These are phyloP conservation scores for Setaria italica DNA, from an alignment of 202 grass and related monocot species.

Conservation along the genomic window DNA sequence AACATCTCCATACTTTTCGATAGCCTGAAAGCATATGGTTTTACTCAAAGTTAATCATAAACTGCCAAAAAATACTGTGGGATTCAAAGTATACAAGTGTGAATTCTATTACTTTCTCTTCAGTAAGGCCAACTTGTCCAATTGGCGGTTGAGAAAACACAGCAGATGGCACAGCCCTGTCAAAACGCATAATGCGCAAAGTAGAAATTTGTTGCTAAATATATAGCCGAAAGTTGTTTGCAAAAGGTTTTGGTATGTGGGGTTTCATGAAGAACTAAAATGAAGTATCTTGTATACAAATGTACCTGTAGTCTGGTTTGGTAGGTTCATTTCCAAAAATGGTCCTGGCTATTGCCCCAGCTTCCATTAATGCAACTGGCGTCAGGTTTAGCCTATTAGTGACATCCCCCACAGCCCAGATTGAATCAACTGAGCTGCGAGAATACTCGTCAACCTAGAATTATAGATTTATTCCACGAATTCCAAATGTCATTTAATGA, in stretches of 20 bases:
- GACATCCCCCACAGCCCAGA: constrained; percentile 94
- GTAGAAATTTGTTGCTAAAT: background rate
- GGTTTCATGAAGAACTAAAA: background rate
- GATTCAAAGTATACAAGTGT: background rate
- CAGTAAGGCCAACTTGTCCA: constrained; percentile 79
- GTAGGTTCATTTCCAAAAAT: constrained; percentile 76
- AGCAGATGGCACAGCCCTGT: constrained; percentile 73
- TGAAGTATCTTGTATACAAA: constrained; percentile 34
- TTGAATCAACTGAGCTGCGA: constrained; percentile 79
- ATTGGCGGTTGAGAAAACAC: constrained; percentile 87
- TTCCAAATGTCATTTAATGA: constrained; percentile 17
- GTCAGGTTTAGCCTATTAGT: constrained; percentile 92
- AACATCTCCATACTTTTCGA: constrained; percentile 64
- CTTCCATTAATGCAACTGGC: constrained; percentile 94
- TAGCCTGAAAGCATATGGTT: constrained; percentile 47
- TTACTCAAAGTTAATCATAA: background rate
- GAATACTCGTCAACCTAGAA: constrained; percentile 85
- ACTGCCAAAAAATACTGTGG: background rate
- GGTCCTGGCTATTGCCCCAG: constrained; percentile 72
- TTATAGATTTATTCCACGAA: background rate
- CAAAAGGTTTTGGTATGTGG: background rate
- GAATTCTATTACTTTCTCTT: constrained; percentile 61
- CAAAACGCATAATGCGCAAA: constrained; percentile 19
- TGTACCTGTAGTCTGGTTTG: constrained; percentile 84
- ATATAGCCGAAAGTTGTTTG: background rate